These are phyloP conservation scores for Leucosporidium yakuticum DNA, from an alignment of 768 basidiomycete species.

Conservation along the genomic window DNA sequence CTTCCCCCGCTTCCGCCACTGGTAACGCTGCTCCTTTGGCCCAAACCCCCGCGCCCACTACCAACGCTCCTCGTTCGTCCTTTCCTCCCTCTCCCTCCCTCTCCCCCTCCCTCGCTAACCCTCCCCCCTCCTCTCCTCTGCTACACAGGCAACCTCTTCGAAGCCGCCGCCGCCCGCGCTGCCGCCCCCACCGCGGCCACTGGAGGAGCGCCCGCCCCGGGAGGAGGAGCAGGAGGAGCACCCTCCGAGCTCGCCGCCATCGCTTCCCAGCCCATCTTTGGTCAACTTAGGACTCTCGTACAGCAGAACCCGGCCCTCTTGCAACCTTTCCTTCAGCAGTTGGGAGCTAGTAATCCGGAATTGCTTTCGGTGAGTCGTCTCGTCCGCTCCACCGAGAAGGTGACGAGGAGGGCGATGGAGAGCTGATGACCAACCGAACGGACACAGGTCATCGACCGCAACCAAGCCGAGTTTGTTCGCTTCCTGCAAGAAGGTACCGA, in stretches of 20 bases:
- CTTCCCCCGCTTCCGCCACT: conserved; percentile 33
- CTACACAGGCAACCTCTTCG: conserved; percentile 36
- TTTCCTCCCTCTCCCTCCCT: too few species aligned
- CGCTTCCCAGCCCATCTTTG: conserved; percentile 59
- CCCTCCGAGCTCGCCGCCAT: conserved; percentile 49
- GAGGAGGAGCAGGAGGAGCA: conserved; percentile 28
- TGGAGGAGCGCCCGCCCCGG: conserved; percentile 42
- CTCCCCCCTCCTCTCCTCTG: conserved; percentile 4
- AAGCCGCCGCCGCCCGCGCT: conserved; percentile 41
- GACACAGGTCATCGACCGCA: conserved; percentile 51
- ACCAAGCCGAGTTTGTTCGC: conserved; percentile 65
- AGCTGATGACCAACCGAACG: too few species aligned
- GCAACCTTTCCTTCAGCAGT: conserved; percentile 76
- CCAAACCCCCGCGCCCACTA: too few species aligned
- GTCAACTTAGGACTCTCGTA: conserved; percentile 66
- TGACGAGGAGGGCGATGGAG: too few species aligned
- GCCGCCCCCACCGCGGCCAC: conserved; percentile 44
- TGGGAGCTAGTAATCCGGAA: conserved; percentile 65
- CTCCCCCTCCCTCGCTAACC: too few species aligned
- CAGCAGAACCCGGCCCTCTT: conserved; percentile 68
- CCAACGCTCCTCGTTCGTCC: too few species aligned
- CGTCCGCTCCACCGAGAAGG: too few species aligned
- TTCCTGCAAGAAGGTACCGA: conserved; percentile 52
- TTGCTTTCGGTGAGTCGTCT: conserved; percentile 52
- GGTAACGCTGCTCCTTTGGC: conserved; percentile 39